Evolutionary conservation across 257 asterid genomes (phyloP).

Genomic region (Asclepias syriaca): DNA sequence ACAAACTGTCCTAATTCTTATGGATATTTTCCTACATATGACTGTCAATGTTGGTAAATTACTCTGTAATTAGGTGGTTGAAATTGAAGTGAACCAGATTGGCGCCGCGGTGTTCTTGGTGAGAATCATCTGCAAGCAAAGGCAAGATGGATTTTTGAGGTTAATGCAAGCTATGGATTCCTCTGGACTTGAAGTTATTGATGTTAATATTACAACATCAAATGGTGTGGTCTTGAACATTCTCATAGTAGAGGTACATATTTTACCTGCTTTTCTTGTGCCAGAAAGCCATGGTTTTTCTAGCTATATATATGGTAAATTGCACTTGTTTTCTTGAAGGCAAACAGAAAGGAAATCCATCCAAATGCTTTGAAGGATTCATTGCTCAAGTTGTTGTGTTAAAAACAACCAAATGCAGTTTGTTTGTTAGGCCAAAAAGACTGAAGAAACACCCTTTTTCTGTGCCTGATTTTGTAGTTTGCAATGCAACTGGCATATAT

Average conservation of each 20-base stretch:
- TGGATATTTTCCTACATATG: background rate
- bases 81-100: conserved; percentile 59
- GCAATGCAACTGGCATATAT: background rate
- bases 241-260: conserved; percentile 56
- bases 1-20: background rate
- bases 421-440: conserved; percentile 5
- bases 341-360: conserved; percentile 27
- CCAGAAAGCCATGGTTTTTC: background rate
- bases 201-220: conserved; percentile 54
- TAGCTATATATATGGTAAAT: background rate
- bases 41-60: background rate
- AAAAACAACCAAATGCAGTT: conserved; percentile 4
- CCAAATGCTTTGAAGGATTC: conserved; percentile 39
- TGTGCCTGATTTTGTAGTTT: background rate
- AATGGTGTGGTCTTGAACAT: conserved; percentile 44
- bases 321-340: conserved; percentile 31
- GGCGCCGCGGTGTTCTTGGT: conserved; percentile 49
- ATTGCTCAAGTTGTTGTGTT: conserved; percentile 29
- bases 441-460: background rate
- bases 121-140: conserved; percentile 40
- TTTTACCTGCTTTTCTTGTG: background rate
- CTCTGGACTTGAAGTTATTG: conserved; percentile 51
- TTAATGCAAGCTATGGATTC: conserved; percentile 54
- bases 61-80: conserved; percentile 26
- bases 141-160: conserved; percentile 41